Conservation (phyloP, 495 filamentous ascomycete species). For the Darksidea phi region DNA sequence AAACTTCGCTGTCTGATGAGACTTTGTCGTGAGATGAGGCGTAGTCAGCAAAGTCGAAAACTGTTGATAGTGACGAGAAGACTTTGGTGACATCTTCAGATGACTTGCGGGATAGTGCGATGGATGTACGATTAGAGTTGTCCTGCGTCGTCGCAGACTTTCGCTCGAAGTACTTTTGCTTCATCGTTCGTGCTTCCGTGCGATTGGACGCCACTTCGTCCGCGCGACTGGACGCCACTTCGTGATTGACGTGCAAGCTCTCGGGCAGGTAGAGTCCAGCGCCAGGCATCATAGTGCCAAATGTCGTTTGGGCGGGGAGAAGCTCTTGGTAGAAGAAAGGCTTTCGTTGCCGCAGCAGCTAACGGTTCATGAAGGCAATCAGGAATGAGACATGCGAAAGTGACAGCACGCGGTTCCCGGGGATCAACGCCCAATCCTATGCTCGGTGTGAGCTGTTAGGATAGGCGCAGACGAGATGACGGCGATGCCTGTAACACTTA, state of each 20-base stretch:
- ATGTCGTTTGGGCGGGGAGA: too few relatives aligned
- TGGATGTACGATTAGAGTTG: background rate
- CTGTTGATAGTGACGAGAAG: conserved; percentile 32
- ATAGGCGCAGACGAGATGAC: too few relatives aligned
- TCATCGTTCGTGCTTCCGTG: background rate
- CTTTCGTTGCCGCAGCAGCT: too few relatives aligned
- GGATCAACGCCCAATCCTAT: too few relatives aligned
- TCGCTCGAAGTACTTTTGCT: background rate
- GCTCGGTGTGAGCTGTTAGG: too few relatives aligned
- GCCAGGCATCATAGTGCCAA: background rate
- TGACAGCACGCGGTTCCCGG: too few relatives aligned
- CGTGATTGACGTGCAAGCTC: background rate
- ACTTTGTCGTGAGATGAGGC: conserved; percentile 27
- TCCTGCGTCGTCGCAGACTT: background rate
- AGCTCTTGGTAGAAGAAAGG: too few relatives aligned
- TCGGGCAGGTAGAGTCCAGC: background rate
- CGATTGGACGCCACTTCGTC: background rate
- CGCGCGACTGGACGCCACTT: background rate
- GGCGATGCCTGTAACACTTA: too few relatives aligned
- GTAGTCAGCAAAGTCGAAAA: conserved; percentile 38
- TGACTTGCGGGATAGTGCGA: background rate
- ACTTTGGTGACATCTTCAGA: conserved; percentile 20
- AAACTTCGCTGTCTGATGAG: conserved; percentile 34
- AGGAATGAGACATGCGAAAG: too few relatives aligned
- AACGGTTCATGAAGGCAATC: too few relatives aligned